Evolutionary conservation across 805 yeast genomes (phyloP), one percentile per base, ranked within the genome.

Genomic region (Ogataea neopini): DNA sequence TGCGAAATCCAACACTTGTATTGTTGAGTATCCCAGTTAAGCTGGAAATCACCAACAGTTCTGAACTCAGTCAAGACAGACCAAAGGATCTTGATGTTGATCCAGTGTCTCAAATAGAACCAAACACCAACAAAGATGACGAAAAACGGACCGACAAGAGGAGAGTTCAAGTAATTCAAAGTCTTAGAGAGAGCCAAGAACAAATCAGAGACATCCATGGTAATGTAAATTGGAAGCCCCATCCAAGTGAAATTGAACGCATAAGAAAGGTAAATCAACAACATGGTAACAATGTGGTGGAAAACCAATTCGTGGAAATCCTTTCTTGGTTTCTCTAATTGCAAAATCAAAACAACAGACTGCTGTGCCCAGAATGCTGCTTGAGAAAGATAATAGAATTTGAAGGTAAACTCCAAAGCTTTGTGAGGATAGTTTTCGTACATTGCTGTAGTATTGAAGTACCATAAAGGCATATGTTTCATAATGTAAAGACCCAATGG

Each of bases 301-400:
- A 88, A 83, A 33, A 92, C 88, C 51, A 94, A 77, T 69, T 94
- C 99, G 58, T 83, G 73, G 70, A 83, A 91, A 67, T 94, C 99
- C 68, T 90, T 91, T 68, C 99, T 80, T 48, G 97, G 98, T 66
- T 88, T 88, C 69, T 94, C 99, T 51, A 94, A 76, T 67, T 86
- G 96, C 53, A 94, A 74, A 39, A 81, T 70, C 53, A 94, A 74
- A 26, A 94, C 86, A 34, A 87, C 82, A 1, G 95, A 84, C 70
- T 94, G 99, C 72, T 94, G 99, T 18, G 90, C 83, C 99, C 99
- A 94, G 68, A 89, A 94, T 4, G 97, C 86, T 5, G 98, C 97
- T 71, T 94, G 98, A 35, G 87, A 82, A 51, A 94, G 73, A 66
- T 94, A 94, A 64, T 86, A 94, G 11, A 81, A 66, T 71, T 94